Percentiles rank a stretch among this genome's conserved stretches.
These are phyloP conservation scores for Sanguinoderma infundibulare DNA, from an alignment of 1,284 basidiomycete species.

Conservation along the genomic window DNA sequence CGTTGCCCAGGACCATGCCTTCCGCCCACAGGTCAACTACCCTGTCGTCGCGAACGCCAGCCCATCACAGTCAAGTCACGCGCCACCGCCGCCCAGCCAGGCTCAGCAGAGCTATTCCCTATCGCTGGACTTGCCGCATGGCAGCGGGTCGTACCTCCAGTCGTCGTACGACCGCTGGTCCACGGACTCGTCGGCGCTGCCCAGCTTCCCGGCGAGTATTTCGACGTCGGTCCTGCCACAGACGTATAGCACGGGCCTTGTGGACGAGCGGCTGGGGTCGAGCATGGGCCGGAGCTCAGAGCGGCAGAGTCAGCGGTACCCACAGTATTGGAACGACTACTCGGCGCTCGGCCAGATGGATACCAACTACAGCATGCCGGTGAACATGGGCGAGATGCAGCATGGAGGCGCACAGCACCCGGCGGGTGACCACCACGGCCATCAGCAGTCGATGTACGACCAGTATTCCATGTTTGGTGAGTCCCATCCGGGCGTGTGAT, in stretches of 20 bases:
- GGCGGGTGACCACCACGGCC: slow-evolving; percentile 20
- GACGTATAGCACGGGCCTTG: slow-evolving; percentile 70
- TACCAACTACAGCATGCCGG: slow-evolving; percentile 43
- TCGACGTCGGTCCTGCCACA: slow-evolving; percentile 72
- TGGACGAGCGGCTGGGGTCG: slow-evolving; percentile 42
- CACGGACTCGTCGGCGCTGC: slow-evolving; percentile 38
- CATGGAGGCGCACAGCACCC: slow-evolving; percentile 7
- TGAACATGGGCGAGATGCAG: slow-evolving; percentile 32
- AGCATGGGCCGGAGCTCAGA: slow-evolving; percentile 25
- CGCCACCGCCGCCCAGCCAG: slow-evolving; percentile 3
- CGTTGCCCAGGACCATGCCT: slow-evolving; percentile 15
- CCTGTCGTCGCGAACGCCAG: slow-evolving; percentile 16
- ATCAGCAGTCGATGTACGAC: slow-evolving; percentile 34
- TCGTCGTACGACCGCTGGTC: slow-evolving; percentile 60
- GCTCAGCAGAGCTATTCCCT: slow-evolving; percentile 26
- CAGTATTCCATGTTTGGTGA: slow-evolving; percentile 40
- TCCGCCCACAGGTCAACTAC: slow-evolving; percentile 26
- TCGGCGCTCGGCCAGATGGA: slow-evolving; percentile 60
- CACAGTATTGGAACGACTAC: slow-evolving; percentile 68
- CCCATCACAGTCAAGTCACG: slow-evolving; percentile 6
- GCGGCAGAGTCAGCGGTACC: slow-evolving; percentile 41
- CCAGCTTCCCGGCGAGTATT: slow-evolving; percentile 48
- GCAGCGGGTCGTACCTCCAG: slow-evolving; percentile 34
- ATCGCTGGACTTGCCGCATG: slow-evolving; percentile 26
- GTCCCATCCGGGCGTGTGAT: slow-evolving; percentile 11